Evolutionary conservation across 176 grass and related monocot genomes (phyloP).

Genomic region (Triticum turgidum): DNA sequence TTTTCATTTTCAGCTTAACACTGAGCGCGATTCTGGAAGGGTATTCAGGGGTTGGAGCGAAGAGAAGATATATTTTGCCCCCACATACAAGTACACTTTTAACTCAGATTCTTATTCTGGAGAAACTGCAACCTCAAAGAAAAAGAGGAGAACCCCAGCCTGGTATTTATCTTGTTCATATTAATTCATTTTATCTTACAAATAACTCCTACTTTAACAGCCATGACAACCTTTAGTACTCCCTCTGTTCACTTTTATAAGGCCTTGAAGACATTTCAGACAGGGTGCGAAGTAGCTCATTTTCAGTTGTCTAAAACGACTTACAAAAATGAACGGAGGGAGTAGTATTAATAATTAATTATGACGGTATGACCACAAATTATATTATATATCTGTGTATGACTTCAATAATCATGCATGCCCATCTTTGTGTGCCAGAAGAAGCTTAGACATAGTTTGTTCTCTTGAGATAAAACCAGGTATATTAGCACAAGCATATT

Average conservation of each 20-base stretch:
- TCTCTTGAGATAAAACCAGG: conserved; percentile 3
- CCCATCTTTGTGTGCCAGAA: background rate
- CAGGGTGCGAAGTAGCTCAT: too few relatives aligned
- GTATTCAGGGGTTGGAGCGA: conserved; percentile 87
- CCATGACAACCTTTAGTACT: background rate
- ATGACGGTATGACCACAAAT: background rate
- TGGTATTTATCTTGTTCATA: conserved; percentile 50
- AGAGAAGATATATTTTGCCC: conserved; percentile 92
- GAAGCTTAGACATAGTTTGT: background rate
- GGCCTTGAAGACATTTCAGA: too few relatives aligned
- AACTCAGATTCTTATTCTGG: conserved; percentile 88
- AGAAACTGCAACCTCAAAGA: conserved; percentile 80
- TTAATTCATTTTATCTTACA: background rate
- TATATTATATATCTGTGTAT: background rate
- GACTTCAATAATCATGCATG: background rate
- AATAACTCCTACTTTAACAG: background rate
- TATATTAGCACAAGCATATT: background rate
- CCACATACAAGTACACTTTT: conserved; percentile 85
- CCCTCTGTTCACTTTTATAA: too few relatives aligned
- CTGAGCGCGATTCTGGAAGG: conserved; percentile 64
- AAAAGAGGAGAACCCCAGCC: conserved; percentile 90
- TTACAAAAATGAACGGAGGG: too few relatives aligned
- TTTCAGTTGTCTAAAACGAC: too few relatives aligned
- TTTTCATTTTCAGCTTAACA: conserved; percentile 62
- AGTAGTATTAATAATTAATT: background rate